Evolutionary conservation across 768 basidiomycete species (phyloP).

Genomic region (Leccinum truebloodii): DNA sequence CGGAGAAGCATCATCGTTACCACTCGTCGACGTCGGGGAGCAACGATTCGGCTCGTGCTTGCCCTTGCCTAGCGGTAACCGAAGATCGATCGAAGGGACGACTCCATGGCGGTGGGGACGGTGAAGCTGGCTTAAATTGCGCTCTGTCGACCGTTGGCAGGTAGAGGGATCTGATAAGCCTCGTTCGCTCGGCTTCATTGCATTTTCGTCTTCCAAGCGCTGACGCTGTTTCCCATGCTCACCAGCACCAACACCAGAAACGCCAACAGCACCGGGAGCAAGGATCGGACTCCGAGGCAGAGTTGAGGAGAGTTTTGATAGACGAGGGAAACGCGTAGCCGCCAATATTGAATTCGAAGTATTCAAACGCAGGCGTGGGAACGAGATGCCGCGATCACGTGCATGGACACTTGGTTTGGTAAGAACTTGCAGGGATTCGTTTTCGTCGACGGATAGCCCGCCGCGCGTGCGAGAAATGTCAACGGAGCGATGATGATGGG

Average conservation of each 20-base stretch:
- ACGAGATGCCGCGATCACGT: constrained; percentile 10
- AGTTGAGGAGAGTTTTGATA: constrained; percentile 6
- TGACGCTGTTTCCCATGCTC: background rate
- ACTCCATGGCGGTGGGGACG: background rate
- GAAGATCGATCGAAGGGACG: constrained; percentile 22
- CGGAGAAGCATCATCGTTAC: constrained; percentile 19
- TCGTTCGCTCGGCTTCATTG: background rate
- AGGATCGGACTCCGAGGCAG: background rate
- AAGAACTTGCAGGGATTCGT: constrained; percentile 10
- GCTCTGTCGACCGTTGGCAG: background rate
- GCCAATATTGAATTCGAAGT: background rate
- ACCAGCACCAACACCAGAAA: background rate
- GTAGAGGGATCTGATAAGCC: background rate
- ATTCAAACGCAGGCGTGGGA: constrained; percentile 16
- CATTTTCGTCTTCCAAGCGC: background rate
- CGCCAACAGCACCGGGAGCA: background rate
- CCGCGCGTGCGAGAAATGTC: background rate
- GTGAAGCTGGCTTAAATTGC: background rate
- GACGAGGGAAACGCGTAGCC: constrained; percentile 4
- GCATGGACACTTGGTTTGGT: constrained; percentile 1
- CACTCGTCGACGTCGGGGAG: constrained; percentile 3
- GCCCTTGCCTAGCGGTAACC: constrained; percentile 3
- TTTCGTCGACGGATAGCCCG: constrained; percentile 18
- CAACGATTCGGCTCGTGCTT: background rate
- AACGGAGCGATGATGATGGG: background rate